Conservation (phyloP, 306 rosid species). For the Macrotyloma uniflorum region DNA sequence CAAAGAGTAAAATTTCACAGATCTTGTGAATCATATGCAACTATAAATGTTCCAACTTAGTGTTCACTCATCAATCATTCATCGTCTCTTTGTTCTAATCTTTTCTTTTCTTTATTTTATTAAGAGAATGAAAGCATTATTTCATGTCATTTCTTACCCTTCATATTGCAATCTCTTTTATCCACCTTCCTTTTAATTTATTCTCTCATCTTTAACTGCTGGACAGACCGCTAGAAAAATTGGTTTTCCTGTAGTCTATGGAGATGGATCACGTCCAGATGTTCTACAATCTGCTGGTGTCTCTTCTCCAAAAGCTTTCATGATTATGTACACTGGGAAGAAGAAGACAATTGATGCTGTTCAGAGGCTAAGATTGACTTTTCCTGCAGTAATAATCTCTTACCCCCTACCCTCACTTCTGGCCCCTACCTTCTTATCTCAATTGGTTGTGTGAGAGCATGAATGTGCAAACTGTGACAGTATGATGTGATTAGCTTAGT, state of each 20-base stretch:
- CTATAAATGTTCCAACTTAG: constrained; percentile 1
- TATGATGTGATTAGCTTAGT: constrained; percentile 20
- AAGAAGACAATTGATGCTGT: constrained; percentile 72
- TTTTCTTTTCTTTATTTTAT: constrained; percentile 37
- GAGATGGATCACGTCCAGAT: constrained; percentile 91
- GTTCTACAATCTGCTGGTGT: constrained; percentile 97
- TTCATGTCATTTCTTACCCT: constrained; percentile 25
- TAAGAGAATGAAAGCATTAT: constrained; percentile 22
- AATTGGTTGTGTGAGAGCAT: constrained; percentile 14
- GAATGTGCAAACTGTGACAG: no score
- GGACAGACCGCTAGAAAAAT: constrained; percentile 72
- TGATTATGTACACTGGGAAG: constrained; percentile 86
- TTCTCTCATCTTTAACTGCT: constrained; percentile 32
- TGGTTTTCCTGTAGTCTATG: constrained; percentile 87
- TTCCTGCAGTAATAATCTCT: constrained; percentile 74
- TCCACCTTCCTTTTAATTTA: constrained; percentile 27
- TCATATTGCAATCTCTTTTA: constrained; percentile 32
- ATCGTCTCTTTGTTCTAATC: constrained; percentile 5
- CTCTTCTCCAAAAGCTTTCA: constrained; percentile 89
- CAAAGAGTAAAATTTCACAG: background rate
- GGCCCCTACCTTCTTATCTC: constrained; percentile 8
- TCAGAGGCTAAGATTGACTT: constrained; percentile 75
- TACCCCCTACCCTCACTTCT: constrained; percentile 2
- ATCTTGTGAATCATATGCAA: constrained; percentile 18
- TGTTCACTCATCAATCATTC: constrained; percentile 22